These are phyloP conservation scores for Gautieria morchelliformis DNA, from an alignment of 768 basidiomycete species.

Conservation along the genomic window DNA sequence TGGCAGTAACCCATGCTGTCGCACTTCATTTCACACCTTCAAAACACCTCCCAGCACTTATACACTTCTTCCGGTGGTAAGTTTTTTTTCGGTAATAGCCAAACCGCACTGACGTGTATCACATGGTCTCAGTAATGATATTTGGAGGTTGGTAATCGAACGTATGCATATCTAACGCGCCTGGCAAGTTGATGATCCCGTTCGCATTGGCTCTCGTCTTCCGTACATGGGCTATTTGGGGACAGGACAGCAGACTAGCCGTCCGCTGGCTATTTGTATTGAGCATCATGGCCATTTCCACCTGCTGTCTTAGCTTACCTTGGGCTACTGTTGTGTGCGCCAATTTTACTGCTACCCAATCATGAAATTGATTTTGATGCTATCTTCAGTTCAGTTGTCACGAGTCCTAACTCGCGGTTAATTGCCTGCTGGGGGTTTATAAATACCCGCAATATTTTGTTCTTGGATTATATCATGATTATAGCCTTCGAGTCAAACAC, in stretches of 20 bases:
- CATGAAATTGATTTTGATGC: neutral
- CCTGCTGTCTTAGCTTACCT: neutral
- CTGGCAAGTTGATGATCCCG: neutral
- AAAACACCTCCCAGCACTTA: neutral
- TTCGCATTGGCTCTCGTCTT: neutral
- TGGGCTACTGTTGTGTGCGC: neutral
- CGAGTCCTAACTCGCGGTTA: neutral
- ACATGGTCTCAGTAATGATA: neutral
- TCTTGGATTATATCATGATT: neutral
- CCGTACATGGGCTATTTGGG: constrained; percentile 5
- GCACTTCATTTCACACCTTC: neutral
- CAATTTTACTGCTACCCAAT: neutral
- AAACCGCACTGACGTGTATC: neutral
- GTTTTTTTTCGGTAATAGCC: neutral
- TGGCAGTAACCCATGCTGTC: neutral
- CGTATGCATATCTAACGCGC: neutral
- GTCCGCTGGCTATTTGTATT: neutral
- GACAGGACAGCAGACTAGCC: neutral
- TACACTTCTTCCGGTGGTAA: neutral
- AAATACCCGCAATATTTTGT: neutral
- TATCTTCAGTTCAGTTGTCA: neutral
- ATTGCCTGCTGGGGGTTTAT: neutral
- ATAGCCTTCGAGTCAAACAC: neutral
- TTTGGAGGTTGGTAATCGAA: neutral
- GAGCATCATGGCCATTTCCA: neutral